phyloP scores from a whole-genome alignment of 2,329 filamentous ascomycete genomes.

The Pseudopithomyces chartarum region DNA sequence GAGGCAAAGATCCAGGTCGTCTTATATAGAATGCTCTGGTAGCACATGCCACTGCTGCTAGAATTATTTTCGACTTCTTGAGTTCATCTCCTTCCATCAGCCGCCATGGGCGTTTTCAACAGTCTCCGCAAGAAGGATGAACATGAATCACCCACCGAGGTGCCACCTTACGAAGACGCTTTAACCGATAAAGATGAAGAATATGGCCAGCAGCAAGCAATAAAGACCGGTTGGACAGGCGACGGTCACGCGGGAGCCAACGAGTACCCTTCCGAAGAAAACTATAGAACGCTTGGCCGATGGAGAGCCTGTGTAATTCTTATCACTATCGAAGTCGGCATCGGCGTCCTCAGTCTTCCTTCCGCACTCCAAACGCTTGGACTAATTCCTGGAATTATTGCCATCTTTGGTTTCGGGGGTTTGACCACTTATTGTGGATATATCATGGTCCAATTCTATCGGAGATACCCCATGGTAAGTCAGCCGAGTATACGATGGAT shows the following conservation, averaged over 20 bases:
- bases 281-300: constrained; percentile 4
- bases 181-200: constrained; percentile 23
- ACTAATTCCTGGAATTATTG: constrained; percentile 32
- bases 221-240: constrained; percentile 31
- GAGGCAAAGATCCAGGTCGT: constrained; percentile 15
- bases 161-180: constrained; percentile 26
- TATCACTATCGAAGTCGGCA: constrained; percentile 36
- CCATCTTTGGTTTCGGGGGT: constrained; percentile 29
- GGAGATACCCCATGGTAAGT: constrained; percentile 32
- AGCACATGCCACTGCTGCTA: constrained; percentile 13
- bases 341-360: constrained; percentile 34
- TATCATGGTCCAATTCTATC: constrained; percentile 36
- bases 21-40: constrained; percentile 23
- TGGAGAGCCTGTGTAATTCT: constrained; percentile 33
- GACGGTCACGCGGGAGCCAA: constrained; percentile 27
- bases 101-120: constrained; percentile 31
- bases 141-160: constrained; percentile 13
- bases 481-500: too few species aligned
- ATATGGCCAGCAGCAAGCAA: constrained; percentile 28
- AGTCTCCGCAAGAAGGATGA: constrained; percentile 29
- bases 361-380: constrained; percentile 30
- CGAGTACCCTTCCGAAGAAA: constrained; percentile 20
- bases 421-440: constrained; percentile 36
- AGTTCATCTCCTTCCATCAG: background rate
- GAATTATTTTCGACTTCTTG: constrained; percentile 2